Conservation (phyloP, 768 basidiomycete species). For the Pleurotus sapidus region DNA sequence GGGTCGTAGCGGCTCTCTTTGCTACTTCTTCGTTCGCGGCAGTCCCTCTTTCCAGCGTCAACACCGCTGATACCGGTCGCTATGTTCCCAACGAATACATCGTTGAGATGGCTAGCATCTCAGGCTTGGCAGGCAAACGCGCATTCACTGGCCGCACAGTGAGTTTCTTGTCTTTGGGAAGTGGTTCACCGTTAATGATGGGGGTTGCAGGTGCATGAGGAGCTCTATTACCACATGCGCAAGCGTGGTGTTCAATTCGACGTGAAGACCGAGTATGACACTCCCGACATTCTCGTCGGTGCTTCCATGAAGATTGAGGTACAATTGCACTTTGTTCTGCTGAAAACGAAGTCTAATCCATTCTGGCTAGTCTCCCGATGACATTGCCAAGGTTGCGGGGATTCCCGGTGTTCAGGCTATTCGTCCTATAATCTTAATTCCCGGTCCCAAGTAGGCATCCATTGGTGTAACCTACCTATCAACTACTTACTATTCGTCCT, state of each 20-base stretch:
- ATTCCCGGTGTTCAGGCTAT: slow-evolving; percentile 55
- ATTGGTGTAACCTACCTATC: not conserved
- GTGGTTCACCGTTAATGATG: not conserved
- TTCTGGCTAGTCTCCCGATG: slow-evolving; percentile 27
- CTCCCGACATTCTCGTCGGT: slow-evolving; percentile 54
- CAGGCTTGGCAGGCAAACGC: slow-evolving; percentile 33
- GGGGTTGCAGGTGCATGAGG: slow-evolving; percentile 42
- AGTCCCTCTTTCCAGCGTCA: slow-evolving; percentile 33
- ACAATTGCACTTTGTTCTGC: not conserved
- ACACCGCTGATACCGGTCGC: slow-evolving; percentile 32
- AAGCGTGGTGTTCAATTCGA: slow-evolving; percentile 41
- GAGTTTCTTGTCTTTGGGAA: not conserved
- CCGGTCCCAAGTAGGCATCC: slow-evolving; percentile 37
- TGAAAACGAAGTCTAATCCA: not conserved
- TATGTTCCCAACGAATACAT: slow-evolving; percentile 52
- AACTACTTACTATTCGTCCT: not conserved
- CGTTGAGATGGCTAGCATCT: slow-evolving; percentile 48
- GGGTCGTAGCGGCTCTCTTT: slow-evolving; percentile 24
- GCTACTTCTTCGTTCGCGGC: slow-evolving; percentile 24
- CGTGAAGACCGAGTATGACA: slow-evolving; percentile 51
- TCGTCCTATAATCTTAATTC: slow-evolving; percentile 46
- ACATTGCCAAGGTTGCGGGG: slow-evolving; percentile 39
- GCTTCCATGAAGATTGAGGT: slow-evolving; percentile 50
- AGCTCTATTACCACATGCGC: slow-evolving; percentile 43
- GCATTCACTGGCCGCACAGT: slow-evolving; percentile 24